These are phyloP conservation scores for Zhuliangozyma blackwelliae DNA, from an alignment of 1,139 yeast genomes.

Conservation along the genomic window DNA sequence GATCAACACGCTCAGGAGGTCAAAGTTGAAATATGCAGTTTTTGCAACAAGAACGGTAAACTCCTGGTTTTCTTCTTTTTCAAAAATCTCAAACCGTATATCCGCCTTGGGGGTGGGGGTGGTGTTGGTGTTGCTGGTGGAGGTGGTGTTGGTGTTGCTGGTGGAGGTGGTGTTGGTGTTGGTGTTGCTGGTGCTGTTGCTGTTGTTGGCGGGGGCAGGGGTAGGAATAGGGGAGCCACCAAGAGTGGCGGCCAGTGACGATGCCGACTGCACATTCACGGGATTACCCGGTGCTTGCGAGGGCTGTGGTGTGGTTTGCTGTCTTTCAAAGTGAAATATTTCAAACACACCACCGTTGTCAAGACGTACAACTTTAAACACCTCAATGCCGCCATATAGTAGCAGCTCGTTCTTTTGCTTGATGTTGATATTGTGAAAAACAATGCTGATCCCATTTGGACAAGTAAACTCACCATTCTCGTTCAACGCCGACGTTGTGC, in stretches of 20 bases:
- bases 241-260: too few species aligned
- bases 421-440: conserved; percentile 28
- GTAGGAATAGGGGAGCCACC: too few species aligned
- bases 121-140: too few species aligned
- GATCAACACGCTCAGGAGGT: conserved; percentile 16
- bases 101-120: conserved; percentile 32
- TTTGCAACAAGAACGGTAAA: conserved; percentile 46
- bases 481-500: conserved; percentile 43
- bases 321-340: conserved; percentile 18
- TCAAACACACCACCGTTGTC: conserved; percentile 13
- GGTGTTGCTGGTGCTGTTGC: too few species aligned
- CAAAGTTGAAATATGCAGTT: conserved; percentile 29
- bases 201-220: too few species aligned
- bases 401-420: conserved; percentile 40
- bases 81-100: conserved; percentile 47
- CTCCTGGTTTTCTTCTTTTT: conserved; percentile 26
- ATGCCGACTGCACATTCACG: too few species aligned
- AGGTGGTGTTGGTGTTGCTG: not conserved
- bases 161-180: not conserved
- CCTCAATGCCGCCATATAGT: conserved; percentile 46
- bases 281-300: too few species aligned
- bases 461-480: conserved; percentile 37
- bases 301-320: not conserved
- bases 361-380: conserved; percentile 20
- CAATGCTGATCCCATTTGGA: conserved; percentile 22